Base-by-base conservation (phyloP, 805 yeast species). In the Candida oleophila region DNA sequence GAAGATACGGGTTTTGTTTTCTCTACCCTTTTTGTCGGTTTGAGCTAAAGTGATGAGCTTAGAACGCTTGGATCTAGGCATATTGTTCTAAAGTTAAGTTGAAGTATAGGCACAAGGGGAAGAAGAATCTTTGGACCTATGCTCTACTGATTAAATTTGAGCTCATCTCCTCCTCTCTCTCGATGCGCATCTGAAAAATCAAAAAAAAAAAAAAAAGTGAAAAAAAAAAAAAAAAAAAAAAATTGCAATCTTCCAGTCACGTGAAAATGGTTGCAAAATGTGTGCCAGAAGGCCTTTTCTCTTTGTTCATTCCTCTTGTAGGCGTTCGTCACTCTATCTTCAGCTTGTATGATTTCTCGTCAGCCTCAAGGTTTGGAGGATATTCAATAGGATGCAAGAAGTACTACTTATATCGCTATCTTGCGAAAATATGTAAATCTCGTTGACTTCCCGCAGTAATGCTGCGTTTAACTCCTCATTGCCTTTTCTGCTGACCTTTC, bases 41-140 rank as follows among this genome's bases (percentile, higher is more conserved):
- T 92, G 92, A 34, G 99, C 94, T 57, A 94, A 77, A 12, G 98
- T 88, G 50, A 94, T 96, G 57, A 91, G 84, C 83, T 89, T 94
- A 56, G 97, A 86, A 81, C 98, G 92, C 67, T 84, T 91, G 33
- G 97, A 90, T 80, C 96, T 89, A 52, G 99, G 97, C 99, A 92
- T 92, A 48, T 55, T 72, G 47, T 37, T 12, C 22, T 37, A 37
- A 19, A 8, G 7, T 12, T 36, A 36, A 36, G 39, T 9, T n/a
- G 19, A 18, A 36, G 12, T n/a, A 9, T n/a, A 20, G 39, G 18
- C 4, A 12, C 8, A 36, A 12, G 14, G 21, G 21, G 18, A 22
- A n/a, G 39, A 9, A 36, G 14, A 14, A 33, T 8, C 5, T 28
- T 14, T 38, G 22, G n/a, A 11, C n/a, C 9, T n/a, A 16, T 18